phyloP scores from a whole-genome alignment of 2,329 filamentous ascomycete genomes.

The Ilyonectria mors-panacis region DNA sequence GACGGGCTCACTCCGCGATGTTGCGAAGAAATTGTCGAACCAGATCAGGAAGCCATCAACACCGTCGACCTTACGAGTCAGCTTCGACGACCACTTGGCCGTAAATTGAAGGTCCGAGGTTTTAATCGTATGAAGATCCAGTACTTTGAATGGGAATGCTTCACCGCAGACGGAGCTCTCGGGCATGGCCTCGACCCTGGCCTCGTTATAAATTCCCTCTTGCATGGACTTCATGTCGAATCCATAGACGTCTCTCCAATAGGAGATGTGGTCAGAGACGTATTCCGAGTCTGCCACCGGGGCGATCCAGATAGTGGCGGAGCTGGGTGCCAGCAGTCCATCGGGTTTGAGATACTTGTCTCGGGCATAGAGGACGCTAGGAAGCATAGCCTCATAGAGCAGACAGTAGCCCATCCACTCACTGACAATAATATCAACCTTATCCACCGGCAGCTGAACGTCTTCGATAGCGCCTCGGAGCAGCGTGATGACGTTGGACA shows the following conservation, averaged over 20 bases:
- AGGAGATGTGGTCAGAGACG: slow-evolving; percentile 82
- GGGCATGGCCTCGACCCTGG: slow-evolving; percentile 82
- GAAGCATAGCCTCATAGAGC: slow-evolving; percentile 96
- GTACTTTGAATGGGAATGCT: slow-evolving; percentile 77
- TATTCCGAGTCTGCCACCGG: slow-evolving; percentile 85
- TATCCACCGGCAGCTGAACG: slow-evolving; percentile 79
- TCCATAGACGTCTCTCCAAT: slow-evolving; percentile 94
- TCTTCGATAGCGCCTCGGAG: slow-evolving; percentile 92
- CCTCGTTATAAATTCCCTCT: slow-evolving; percentile 83
- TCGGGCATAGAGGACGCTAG: slow-evolving; percentile 89
- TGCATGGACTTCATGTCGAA: slow-evolving; percentile 97
- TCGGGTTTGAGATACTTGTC: slow-evolving; percentile 87
- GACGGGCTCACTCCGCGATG: slow-evolving; percentile 67
- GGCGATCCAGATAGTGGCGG: slow-evolving; percentile 86
- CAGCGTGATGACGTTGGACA: slow-evolving; percentile 82
- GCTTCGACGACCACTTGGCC: slow-evolving; percentile 73
- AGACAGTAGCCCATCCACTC: slow-evolving; percentile 99
- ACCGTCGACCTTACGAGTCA: slow-evolving; percentile 74
- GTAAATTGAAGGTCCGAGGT: slow-evolving; percentile 83
- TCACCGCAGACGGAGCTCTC: slow-evolving; percentile 71
- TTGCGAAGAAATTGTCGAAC: slow-evolving; percentile 95
- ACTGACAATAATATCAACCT: slow-evolving; percentile 95
- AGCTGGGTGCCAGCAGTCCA: slow-evolving; percentile 89
- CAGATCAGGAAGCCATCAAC: slow-evolving; percentile 93
- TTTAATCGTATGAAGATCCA: slow-evolving; percentile 82